These are phyloP conservation scores for Myxozyma udenii DNA, from an alignment of 805 yeast genomes.

Conservation along the genomic window DNA sequence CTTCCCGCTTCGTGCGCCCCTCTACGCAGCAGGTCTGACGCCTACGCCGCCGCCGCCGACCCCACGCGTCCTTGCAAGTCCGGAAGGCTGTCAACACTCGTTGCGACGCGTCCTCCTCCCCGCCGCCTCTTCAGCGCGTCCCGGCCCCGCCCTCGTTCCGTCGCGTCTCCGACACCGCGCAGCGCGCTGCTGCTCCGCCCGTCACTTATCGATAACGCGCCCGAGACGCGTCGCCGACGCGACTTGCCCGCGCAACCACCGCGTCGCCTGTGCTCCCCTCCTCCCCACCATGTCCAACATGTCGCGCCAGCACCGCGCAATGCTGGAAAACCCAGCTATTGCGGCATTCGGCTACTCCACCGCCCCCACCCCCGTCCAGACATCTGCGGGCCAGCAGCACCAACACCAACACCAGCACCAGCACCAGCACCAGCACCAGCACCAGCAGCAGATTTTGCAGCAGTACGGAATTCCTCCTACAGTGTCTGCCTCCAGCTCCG, in stretches of 20 bases:
- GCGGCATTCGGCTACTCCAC: conserved; percentile 24
- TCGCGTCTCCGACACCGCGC: too few species aligned
- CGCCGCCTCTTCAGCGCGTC: not conserved
- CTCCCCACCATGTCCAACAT: not conserved
- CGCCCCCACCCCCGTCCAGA: too few species aligned
- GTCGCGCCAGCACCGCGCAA: conserved; percentile 12
- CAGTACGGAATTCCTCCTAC: not conserved
- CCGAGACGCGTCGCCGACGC: not conserved
- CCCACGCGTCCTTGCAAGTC: not conserved
- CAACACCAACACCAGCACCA: conserved; percentile 44
- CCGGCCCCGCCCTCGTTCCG: not conserved
- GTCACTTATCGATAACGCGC: too few species aligned
- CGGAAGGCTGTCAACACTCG: not conserved
- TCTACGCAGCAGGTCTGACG: not conserved
- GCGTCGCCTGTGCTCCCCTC: not conserved
- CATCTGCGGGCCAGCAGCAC: conserved; percentile 29
- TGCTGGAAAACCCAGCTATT: conserved; percentile 27
- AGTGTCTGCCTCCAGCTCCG: not conserved
- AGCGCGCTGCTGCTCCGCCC: too few species aligned
- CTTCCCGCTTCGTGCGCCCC: not conserved
- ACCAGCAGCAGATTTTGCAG: not conserved
- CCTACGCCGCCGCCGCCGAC: not conserved
- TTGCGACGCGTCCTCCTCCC: too few species aligned
- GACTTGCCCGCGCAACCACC: not conserved
- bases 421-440: conserved; percentile 10